phyloP scores from a whole-genome alignment of 2,329 filamentous ascomycete genomes.

The Pezizomycotina sp. region DNA sequence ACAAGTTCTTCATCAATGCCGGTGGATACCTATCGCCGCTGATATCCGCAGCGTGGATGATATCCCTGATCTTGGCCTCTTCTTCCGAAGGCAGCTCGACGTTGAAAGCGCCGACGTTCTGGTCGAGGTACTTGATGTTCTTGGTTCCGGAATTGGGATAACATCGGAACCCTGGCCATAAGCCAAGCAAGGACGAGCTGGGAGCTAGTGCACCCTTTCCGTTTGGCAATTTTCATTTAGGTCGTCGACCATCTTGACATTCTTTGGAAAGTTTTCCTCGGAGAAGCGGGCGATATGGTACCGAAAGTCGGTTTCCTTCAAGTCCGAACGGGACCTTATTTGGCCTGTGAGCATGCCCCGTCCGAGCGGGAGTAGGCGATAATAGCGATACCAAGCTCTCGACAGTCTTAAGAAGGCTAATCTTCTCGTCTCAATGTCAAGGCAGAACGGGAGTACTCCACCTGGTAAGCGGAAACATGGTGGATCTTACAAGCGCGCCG shows the following conservation, averaged over 20 bases:
- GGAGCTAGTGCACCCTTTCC: constrained; percentile 39
- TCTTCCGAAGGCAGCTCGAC: constrained; percentile 16
- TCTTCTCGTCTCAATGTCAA: constrained; percentile 35
- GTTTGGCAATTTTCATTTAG: constrained; percentile 36
- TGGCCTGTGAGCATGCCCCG: constrained; percentile 41
- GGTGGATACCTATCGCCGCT: constrained; percentile 15
- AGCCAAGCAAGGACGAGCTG: constrained; percentile 50
- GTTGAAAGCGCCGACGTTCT: constrained; percentile 11
- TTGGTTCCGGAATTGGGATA: constrained; percentile 42
- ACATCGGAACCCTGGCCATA: constrained; percentile 44
- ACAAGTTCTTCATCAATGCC: constrained; percentile 9
- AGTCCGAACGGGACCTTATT: constrained; percentile 34
- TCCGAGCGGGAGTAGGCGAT: constrained; percentile 36
- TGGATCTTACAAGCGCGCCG: constrained; percentile 35
- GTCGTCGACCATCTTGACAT: constrained; percentile 38
- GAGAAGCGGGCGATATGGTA: constrained; percentile 34
- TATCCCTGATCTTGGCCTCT: constrained; percentile 14
- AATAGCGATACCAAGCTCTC: constrained; percentile 34
- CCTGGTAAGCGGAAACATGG: constrained; percentile 38
- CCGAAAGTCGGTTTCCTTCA: constrained; percentile 37
- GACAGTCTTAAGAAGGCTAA: constrained; percentile 32
- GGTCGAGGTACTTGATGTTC: constrained; percentile 33
- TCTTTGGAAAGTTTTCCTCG: constrained; percentile 40
- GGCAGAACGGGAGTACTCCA: constrained; percentile 38
- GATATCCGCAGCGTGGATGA: constrained; percentile 13